A percentile compares a stretch with the other conserved stretches of the same genome.
These are phyloP conservation scores for Telopea speciosissima DNA, from an alignment of 177 flowering plant species.

Conservation along the genomic window DNA sequence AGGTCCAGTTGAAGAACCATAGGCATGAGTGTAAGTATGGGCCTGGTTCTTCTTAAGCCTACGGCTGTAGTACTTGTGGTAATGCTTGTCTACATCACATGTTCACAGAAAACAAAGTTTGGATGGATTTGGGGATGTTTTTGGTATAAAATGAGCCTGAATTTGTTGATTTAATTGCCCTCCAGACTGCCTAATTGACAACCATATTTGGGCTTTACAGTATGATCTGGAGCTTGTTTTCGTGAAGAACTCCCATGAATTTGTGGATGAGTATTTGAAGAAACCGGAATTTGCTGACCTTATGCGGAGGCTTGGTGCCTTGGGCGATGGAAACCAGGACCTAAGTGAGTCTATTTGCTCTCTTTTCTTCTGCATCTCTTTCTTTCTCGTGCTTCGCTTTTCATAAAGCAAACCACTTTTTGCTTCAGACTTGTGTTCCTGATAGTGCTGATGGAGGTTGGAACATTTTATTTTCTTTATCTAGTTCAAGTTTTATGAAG, in stretches of 20 bases:
- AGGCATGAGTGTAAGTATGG: no score
- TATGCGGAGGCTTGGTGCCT: constrained; percentile 93
- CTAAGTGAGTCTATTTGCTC: constrained; percentile 38
- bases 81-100: no score
- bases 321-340: constrained; percentile 92
- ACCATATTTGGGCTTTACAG: constrained; percentile 33
- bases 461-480: not conserved
- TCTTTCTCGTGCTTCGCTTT: no score
- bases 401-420: not conserved
- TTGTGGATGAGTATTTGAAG: constrained; percentile 87
- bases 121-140: not conserved
- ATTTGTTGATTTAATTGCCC: not conserved
- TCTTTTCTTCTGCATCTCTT: not conserved
- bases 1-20: no score
- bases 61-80: no score
- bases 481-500: not conserved
- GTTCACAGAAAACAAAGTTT: no score
- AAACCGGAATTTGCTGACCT: constrained; percentile 77
- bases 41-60: no score
- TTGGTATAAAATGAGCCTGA: not conserved
- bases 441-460: not conserved
- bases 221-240: constrained; percentile 83
- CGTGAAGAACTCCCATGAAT: constrained; percentile 83
- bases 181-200: not conserved
- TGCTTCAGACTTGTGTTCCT: not conserved